Conservation (phyloP, 768 basidiomycete genomes). For the Phylloporus arenicola region DNA sequence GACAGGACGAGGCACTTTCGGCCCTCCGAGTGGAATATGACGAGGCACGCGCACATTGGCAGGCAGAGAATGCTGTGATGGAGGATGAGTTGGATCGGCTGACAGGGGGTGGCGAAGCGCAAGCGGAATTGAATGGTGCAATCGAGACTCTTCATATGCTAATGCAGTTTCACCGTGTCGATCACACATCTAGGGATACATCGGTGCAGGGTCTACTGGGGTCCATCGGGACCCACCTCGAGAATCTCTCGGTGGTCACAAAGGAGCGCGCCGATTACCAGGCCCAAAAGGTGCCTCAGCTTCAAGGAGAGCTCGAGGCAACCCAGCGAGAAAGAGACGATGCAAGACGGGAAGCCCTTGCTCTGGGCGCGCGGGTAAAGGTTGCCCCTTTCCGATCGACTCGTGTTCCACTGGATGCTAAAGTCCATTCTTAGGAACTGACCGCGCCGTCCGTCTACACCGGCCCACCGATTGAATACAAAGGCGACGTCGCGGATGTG, state of each 20-base stretch:
- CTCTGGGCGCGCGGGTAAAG: conserved; percentile 37
- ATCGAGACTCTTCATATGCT: conserved; percentile 44
- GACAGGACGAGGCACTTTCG: conserved; percentile 37
- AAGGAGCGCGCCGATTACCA: conserved; percentile 38
- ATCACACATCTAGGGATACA: conserved; percentile 43
- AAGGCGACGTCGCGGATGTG: conserved; percentile 49
- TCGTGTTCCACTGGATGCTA: neutral
- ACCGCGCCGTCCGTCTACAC: conserved; percentile 18
- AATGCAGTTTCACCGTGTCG: conserved; percentile 53
- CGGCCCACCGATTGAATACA: conserved; percentile 27
- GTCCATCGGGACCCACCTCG: conserved; percentile 49
- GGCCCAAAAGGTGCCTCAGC: conserved; percentile 46
- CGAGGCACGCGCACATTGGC: conserved; percentile 46
- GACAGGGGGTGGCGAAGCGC: conserved; percentile 35
- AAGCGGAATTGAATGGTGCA: conserved; percentile 48
- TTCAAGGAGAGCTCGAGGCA: conserved; percentile 54
- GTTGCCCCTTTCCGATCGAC: conserved; percentile 17
- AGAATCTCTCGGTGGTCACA: conserved; percentile 41
- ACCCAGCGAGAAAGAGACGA: conserved; percentile 48
- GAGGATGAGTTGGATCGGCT: conserved; percentile 48
- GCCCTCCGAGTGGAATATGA: conserved; percentile 38
- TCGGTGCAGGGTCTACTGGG: conserved; percentile 46
- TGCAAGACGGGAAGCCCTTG: conserved; percentile 37
- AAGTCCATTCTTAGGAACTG: conserved; percentile 19
- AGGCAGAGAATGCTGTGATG: conserved; percentile 42